Conservation (phyloP, 768 basidiomycete species). For the Lactarius deliciosus region DNA sequence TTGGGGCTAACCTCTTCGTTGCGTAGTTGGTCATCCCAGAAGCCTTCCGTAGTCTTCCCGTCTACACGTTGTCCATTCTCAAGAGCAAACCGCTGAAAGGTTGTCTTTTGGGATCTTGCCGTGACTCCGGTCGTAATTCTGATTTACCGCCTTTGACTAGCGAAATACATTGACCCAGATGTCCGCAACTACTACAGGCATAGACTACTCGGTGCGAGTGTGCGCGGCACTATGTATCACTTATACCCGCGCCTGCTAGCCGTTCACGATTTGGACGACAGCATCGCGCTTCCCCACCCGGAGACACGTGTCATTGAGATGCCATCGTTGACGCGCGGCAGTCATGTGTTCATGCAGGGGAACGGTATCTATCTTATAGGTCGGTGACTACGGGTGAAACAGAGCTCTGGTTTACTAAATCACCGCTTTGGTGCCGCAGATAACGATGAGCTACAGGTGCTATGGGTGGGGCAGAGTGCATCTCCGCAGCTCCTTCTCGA, state of each 20-base stretch:
- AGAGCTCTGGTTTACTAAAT: slow-evolving; percentile 4
- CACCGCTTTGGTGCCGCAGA: slow-evolving; percentile 49
- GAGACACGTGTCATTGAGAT: slow-evolving; percentile 57
- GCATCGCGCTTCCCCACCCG: slow-evolving; percentile 65
- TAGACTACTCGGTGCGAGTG: slow-evolving; percentile 65
- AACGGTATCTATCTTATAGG: slow-evolving; percentile 93
- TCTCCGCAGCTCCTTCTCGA: slow-evolving; percentile 82
- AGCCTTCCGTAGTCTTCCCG: slow-evolving; percentile 81
- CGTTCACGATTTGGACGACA: slow-evolving; percentile 77
- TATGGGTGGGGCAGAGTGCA: slow-evolving; percentile 86
- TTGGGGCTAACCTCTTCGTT: slow-evolving; percentile 20
- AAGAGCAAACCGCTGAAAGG: slow-evolving; percentile 97
- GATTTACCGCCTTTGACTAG: slow-evolving; percentile 40
- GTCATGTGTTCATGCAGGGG: slow-evolving; percentile 84
- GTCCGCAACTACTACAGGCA: slow-evolving; percentile 87
- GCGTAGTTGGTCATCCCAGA: slow-evolving; percentile 90
- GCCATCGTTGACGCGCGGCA: slow-evolving; percentile 78
- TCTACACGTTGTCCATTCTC: slow-evolving; percentile 75
- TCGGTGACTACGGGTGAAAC: slow-evolving; percentile 33
- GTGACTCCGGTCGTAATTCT: neutral
- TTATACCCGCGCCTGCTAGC: slow-evolving; percentile 89
- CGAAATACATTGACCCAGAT: slow-evolving; percentile 87
- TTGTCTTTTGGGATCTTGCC: slow-evolving; percentile 13
- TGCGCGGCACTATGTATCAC: slow-evolving; percentile 68
- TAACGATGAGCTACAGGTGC: slow-evolving; percentile 81